Conservation (phyloP, 1,139 yeast species). For the Protomyces pachydermus region DNA sequence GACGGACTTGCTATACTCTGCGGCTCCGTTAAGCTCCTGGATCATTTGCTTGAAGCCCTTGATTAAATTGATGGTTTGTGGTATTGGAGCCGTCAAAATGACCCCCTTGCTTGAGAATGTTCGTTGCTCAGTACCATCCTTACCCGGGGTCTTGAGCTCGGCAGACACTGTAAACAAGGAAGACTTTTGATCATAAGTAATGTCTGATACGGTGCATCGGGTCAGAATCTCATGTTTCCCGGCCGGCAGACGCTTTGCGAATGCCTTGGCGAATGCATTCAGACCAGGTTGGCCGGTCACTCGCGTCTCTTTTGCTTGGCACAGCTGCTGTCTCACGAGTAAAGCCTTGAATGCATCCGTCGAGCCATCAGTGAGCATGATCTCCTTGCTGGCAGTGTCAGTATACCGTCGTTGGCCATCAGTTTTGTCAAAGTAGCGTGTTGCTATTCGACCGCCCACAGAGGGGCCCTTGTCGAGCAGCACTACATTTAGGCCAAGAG, state of each 20-base stretch:
- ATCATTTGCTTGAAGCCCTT: neutral
- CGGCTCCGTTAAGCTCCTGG: neutral
- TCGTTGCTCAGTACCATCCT: neutral
- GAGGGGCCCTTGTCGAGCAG: constrained; percentile 15
- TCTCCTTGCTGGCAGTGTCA: constrained; percentile 15
- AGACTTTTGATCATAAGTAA: neutral
- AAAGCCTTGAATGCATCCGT: constrained; percentile 4
- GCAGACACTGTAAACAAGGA: neutral
- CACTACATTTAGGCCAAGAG: constrained; percentile 3
- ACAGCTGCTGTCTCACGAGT: neutral
- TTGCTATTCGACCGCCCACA: constrained; percentile 21
- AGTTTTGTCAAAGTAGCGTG: constrained; percentile 2
- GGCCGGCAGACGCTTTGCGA: neutral
- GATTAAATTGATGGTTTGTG: constrained; percentile 3
- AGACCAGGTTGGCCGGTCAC: constrained; percentile 2
- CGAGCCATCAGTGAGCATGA: neutral
- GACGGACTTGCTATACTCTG: neutral
- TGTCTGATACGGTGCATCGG: neutral
- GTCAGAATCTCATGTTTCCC: neutral
- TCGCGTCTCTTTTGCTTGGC: neutral
- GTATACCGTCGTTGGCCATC: constrained; percentile 1
- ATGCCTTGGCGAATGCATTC: constrained; percentile 7
- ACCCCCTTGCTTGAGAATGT: neutral
- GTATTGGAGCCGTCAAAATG: constrained; percentile 12
- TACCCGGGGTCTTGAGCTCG: neutral